Evolutionary conservation across 208 protist species (phyloP).

Genomic region (Trypanosoma cruzi): DNA sequence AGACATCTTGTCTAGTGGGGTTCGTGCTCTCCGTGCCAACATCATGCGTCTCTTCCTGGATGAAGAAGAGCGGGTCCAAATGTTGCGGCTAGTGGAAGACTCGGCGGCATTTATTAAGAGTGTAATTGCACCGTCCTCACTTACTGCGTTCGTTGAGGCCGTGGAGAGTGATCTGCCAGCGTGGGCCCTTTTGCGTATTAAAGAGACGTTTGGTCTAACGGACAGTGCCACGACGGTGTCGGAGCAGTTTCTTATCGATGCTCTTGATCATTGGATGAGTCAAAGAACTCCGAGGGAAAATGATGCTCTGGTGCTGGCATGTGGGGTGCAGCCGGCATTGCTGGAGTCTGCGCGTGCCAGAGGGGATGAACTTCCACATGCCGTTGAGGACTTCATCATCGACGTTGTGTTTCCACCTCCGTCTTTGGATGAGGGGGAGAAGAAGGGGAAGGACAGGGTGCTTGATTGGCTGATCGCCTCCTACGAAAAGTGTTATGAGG

Average conservation of each 20-base stretch:
- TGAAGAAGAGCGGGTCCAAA: conserved; percentile 36
- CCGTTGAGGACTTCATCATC: conserved; percentile 78
- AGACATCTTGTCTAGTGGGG: conserved; percentile 44
- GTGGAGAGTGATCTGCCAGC: conserved; percentile 53
- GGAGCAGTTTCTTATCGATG: conserved; percentile 87
- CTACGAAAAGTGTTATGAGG: conserved; percentile 75
- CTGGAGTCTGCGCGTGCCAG: conserved; percentile 36
- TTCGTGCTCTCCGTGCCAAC: conserved; percentile 54
- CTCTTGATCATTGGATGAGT: conserved; percentile 69
- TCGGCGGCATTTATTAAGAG: conserved; percentile 27
- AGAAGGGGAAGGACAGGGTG: conserved; percentile 13
- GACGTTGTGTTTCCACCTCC: conserved; percentile 81
- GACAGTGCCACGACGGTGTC: conserved; percentile 28
- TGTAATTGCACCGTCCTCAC: conserved; percentile 42
- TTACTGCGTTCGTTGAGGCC: conserved; percentile 40
- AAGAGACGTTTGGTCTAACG: conserved; percentile 41
- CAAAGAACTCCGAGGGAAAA: conserved; percentile 32
- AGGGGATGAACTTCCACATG: conserved; percentile 34
- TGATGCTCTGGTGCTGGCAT: conserved; percentile 61
- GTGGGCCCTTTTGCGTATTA: conserved; percentile 44
- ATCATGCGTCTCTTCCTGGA: conserved; percentile 48
- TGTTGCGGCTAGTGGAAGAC: conserved; percentile 45
- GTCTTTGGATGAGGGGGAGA: not conserved
- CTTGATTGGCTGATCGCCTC: conserved; percentile 77
- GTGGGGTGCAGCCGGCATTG: conserved; percentile 67